phyloP scores from a whole-genome alignment of 2,329 filamentous ascomycete genomes.

The Ascochyta lentis region DNA sequence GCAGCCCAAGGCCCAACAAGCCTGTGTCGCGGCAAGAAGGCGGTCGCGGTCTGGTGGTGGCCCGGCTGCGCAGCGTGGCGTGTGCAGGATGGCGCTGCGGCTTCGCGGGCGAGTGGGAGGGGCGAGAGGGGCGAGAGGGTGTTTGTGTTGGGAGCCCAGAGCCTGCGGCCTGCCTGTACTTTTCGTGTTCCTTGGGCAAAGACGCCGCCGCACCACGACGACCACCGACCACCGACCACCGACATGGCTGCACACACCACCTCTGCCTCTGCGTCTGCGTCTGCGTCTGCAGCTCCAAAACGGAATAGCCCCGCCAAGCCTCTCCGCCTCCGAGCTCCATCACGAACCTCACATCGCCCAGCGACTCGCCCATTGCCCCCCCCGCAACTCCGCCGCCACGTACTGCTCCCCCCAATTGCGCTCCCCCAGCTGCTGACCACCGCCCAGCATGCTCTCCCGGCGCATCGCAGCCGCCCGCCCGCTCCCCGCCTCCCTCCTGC shows the following conservation, averaged over 20 bases:
- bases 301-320: slow-evolving; percentile 19
- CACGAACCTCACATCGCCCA: slow-evolving; percentile 37
- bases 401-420: slow-evolving; percentile 28
- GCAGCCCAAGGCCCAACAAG: slow-evolving; percentile 30
- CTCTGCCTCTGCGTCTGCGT: too few species aligned
- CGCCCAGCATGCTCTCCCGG: slow-evolving; percentile 51
- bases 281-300: not conserved
- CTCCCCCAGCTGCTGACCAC: slow-evolving; percentile 51
- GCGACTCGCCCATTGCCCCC: slow-evolving; percentile 9
- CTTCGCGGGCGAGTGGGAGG: slow-evolving; percentile 29
- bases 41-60: slow-evolving; percentile 31
- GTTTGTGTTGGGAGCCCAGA: slow-evolving; percentile 32
- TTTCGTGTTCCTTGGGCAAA: slow-evolving; percentile 10
- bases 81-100: slow-evolving; percentile 40
- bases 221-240: too few species aligned
- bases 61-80: slow-evolving; percentile 30
- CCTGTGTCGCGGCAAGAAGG: slow-evolving; percentile 35
- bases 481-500: slow-evolving; percentile 46
- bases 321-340: slow-evolving; percentile 34
- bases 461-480: slow-evolving; percentile 52
- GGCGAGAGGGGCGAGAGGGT: slow-evolving; percentile 18
- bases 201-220: not conserved
- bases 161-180: slow-evolving; percentile 21
- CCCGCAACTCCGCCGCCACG: slow-evolving; percentile 38
- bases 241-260: too few species aligned